Evolutionary conservation across 2,329 filamentous ascomycete species (phyloP), one percentile per base, ranked within the genome.

Genomic region (Scortechinia acanthostroma): DNA sequence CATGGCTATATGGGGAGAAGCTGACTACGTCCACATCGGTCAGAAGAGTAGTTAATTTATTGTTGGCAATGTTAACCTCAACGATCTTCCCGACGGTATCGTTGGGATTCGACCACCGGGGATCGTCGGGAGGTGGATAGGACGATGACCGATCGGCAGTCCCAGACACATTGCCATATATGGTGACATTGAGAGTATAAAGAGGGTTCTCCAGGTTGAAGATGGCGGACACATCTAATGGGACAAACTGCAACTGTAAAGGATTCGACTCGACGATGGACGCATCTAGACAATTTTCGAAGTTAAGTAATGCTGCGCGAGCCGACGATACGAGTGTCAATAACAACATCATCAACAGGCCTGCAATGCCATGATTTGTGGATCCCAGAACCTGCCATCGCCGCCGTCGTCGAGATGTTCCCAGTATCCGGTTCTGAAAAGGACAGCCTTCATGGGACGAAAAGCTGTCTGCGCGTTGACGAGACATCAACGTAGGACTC

Each of bases 101-200:
- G 25, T 74, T 76, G 1, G 70, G 57, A 57, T 93, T 70, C 2
- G 53, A 60, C 87, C 89, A 88, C 42, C 70, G 65, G 0, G 77
- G 62, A 57, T 79, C 74, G 53, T 74, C 62, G 16, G 74, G 63
- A 0, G 76, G 55, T 23, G 88, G 89, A 45, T 89, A 76, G 2
- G 63, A 48, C n/a, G 69, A 66, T 13, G 65, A 58, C 2, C 71
- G 70, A 19, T 40, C 35, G 40, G 76, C 72, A 43, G 83, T 79
- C 42, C 93, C 93, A 5, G 84, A 87, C 22, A 97, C 89, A 63
- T 97, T 96, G 44, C 91, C 91, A 69, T 89, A 97, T 42, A 95
- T 76, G 1, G 82, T 93, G 46, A 96, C 69, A 50, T 77, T 80
- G 43, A 98, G 71, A 33, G 74, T 77, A 57, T 91, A 80, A 43